Conservation (phyloP, 2,329 filamentous ascomycete species). For the Alternaria ventricosa region DNA sequence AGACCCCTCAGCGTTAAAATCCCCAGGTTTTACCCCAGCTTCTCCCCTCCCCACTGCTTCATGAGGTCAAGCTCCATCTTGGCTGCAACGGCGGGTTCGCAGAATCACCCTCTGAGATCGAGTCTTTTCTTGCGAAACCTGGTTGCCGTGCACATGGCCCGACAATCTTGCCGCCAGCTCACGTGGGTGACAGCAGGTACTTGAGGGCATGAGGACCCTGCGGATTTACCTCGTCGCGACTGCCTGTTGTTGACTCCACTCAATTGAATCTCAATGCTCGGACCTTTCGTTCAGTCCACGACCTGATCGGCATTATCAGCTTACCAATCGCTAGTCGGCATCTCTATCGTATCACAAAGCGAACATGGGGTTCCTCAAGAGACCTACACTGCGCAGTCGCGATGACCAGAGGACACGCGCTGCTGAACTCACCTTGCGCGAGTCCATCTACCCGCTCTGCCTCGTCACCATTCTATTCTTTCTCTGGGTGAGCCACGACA, state of each 20-base stretch:
- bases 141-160: slow-evolving; percentile 16
- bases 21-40: slow-evolving; percentile 30
- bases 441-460: slow-evolving; percentile 70
- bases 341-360: not conserved
- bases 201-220: slow-evolving; percentile 9
- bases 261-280: not conserved
- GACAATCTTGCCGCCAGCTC: slow-evolving; percentile 1
- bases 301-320: not conserved
- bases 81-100: slow-evolving; percentile 20
- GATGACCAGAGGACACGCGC: slow-evolving; percentile 59
- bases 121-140: slow-evolving; percentile 6
- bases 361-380: slow-evolving; percentile 43
- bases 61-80: slow-evolving; percentile 17
- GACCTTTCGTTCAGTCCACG: not conserved
- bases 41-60: slow-evolving; percentile 20
- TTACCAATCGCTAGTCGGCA: not conserved
- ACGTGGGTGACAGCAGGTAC: slow-evolving; percentile 7
- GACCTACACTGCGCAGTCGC: slow-evolving; percentile 36
- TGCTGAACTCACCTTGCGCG: slow-evolving; percentile 68
- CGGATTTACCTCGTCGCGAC: not conserved
- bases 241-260: not conserved
- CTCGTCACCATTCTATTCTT: slow-evolving; percentile 72
- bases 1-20: slow-evolving; percentile 13
- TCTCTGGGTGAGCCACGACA: slow-evolving; percentile 58
- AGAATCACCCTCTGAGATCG: slow-evolving; percentile 12